Evolutionary conservation across 768 basidiomycete species (phyloP).

Genomic region (Mrakia frigida): DNA sequence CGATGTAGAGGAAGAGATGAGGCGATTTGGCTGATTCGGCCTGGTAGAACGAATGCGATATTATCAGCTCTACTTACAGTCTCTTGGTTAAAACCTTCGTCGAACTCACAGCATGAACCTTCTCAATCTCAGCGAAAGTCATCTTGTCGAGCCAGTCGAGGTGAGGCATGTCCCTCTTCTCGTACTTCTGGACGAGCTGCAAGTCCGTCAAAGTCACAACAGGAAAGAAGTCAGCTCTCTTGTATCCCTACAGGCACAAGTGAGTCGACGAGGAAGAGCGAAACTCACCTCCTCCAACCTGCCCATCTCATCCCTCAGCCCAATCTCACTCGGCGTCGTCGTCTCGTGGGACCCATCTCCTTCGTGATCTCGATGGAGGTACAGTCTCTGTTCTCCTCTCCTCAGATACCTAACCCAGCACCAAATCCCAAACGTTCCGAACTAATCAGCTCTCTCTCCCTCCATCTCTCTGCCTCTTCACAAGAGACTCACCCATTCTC

Average conservation of each 20-base stretch:
- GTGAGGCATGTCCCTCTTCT: slow-evolving; percentile 85
- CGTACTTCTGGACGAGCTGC: slow-evolving; percentile 79
- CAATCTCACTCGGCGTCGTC: slow-evolving; percentile 69
- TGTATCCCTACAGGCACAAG: too few relatives aligned
- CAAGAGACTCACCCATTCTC: slow-evolving; percentile 69
- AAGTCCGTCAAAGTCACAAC: background rate
- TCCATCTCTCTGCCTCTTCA: too few relatives aligned
- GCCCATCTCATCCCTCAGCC: slow-evolving; percentile 89
- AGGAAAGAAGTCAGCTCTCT: too few relatives aligned
- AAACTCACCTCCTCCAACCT: slow-evolving; percentile 73
- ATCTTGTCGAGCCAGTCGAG: slow-evolving; percentile 94
- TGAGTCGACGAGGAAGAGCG: too few relatives aligned
- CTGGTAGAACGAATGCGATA: slow-evolving; percentile 47
- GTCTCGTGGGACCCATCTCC: slow-evolving; percentile 80
- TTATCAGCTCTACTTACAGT: background rate
- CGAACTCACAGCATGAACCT: slow-evolving; percentile 73
- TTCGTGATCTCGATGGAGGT: slow-evolving; percentile 74
- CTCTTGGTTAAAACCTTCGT: too few relatives aligned
- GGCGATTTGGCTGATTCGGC: slow-evolving; percentile 86
- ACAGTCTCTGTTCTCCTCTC: slow-evolving; percentile 81
- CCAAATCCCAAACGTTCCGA: background rate
- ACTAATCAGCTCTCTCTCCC: too few relatives aligned
- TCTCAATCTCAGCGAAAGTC: slow-evolving; percentile 90
- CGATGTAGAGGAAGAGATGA: slow-evolving; percentile 91
- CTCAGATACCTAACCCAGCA: slow-evolving; percentile 65